Evolutionary conservation across 2,329 filamentous ascomycete species (phyloP), one percentile per base, ranked within the genome.

Genomic region (Penicillium aurantiogriseum): DNA sequence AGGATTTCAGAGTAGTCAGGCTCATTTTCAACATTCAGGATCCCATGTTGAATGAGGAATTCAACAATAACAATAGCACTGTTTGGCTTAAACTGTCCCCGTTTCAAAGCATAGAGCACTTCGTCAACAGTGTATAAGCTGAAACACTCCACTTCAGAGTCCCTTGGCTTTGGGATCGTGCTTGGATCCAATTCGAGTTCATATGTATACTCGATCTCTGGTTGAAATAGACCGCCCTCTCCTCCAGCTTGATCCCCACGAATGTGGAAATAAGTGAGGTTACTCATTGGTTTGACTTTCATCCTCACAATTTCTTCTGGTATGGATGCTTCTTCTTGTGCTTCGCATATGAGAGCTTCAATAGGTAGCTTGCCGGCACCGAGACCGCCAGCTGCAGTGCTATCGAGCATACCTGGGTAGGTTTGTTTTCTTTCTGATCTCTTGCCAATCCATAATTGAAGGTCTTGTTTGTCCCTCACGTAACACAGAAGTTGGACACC

Each of bases 401-500:
- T 57, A 38, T 74, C 71, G 4, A 74, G 61, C 67, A 71, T 70
- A 9, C 64, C 61, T 4, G 70, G 64, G n/a, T 70, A 72, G 0
- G 69, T 71, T 40, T 63, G 64, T 43, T 74, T 71, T 7, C 29
- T 51, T 5, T 33, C 19, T 2, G 66, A 60, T 19, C 71, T 57
- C 10, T 57, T 56, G 1, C 65, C 64, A 6, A 74, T 65, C 72
- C 72, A 74, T 5, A 72, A 38, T 11, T 38, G 63, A 4, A 63
- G 36, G 1, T 15, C 53, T 35, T n/a, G n/a, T 47, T 47, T 5
- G 19, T 17, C 11, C 3, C 45, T 31, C 2, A 72, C 71, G 55
- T 72, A 80, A 1, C 70, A 75, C 0, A 69, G 72, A 57, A 79
- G 53, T 54, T 80, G 78, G 11, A 78, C 73, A 6, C 77, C 76